Evolutionary conservation across 1,139 yeast species (phyloP).

Genomic region (Geotrichum aggregatum): DNA sequence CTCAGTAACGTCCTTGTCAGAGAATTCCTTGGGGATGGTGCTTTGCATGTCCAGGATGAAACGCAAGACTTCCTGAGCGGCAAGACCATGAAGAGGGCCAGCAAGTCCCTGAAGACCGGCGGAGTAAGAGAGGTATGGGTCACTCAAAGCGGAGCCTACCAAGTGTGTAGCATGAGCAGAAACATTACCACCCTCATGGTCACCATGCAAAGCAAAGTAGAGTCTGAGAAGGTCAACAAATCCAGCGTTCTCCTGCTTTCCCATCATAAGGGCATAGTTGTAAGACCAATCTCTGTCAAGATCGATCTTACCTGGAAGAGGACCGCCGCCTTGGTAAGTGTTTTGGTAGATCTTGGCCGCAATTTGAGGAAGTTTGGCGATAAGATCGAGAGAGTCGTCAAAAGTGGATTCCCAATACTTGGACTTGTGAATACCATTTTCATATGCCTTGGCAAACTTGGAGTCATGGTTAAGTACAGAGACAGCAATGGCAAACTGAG

Average conservation of each 20-base stretch:
- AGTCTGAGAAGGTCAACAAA: constrained; percentile 88
- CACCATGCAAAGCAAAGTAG: constrained; percentile 91
- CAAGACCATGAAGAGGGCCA: constrained; percentile 97
- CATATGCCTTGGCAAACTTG: constrained; percentile 85
- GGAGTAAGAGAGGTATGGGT: constrained; percentile 87
- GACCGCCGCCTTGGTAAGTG: constrained; percentile 70
- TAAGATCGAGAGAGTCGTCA: constrained; percentile 83
- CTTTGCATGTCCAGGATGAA: constrained; percentile 82
- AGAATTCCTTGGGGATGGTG: constrained; percentile 66
- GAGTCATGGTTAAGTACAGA: constrained; percentile 90
- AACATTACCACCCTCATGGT: constrained; percentile 98
- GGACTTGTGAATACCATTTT: constrained; percentile 77
- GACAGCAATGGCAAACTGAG: constrained; percentile 89
- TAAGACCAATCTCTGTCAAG: constrained; percentile 83
- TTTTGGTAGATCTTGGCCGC: constrained; percentile 94
- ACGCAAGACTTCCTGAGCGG: constrained; percentile 95
- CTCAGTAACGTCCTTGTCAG: constrained; percentile 71
- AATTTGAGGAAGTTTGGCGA: constrained; percentile 87
- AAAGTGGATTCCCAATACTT: constrained; percentile 91
- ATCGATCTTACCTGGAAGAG: constrained; percentile 59
- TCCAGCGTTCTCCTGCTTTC: constrained; percentile 73
- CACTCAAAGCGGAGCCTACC: constrained; percentile 92
- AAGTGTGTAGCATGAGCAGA: constrained; percentile 96
- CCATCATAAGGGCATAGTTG: constrained; percentile 79
- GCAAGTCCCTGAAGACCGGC: constrained; percentile 97